phyloP scores from a whole-genome alignment of 2,329 filamentous ascomycete genomes.

The Ceratocystis cubensis region DNA sequence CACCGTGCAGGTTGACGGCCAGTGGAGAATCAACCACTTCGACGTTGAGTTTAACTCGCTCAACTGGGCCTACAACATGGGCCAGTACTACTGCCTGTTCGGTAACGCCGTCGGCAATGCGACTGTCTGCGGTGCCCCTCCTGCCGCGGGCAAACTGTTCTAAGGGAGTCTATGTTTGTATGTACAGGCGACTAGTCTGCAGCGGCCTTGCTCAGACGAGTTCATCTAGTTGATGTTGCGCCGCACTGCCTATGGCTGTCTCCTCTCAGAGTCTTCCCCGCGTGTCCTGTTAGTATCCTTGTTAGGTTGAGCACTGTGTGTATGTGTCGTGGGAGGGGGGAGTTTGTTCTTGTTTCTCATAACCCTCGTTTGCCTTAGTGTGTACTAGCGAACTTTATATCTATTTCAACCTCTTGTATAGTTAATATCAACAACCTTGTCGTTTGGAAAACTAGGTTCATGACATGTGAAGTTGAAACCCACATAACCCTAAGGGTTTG shows the following conservation, averaged over 20 bases:
- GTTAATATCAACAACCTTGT: background rate
- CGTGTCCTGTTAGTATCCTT: too few relatives aligned
- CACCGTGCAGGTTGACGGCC: conserved; percentile 21
- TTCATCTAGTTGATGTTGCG: background rate
- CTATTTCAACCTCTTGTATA: background rate
- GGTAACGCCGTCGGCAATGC: conserved; percentile 17
- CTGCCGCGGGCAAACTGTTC: conserved; percentile 1
- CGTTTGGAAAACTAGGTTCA: background rate
- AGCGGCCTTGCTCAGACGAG: background rate
- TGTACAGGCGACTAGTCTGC: background rate
- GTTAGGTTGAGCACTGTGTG: too few relatives aligned
- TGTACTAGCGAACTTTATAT: background rate
- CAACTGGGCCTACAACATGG: conserved; percentile 21
- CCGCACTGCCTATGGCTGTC: too few relatives aligned
- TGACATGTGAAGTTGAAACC: background rate
- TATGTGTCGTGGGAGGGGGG: too few relatives aligned
- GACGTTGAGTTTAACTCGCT: conserved; percentile 23
- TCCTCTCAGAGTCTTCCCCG: too few relatives aligned
- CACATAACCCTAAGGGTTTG: background rate
- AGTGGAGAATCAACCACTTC: conserved; percentile 21
- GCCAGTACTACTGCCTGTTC: conserved; percentile 22
- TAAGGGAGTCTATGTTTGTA: background rate
- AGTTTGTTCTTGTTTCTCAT: background rate
- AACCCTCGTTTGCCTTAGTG: background rate
- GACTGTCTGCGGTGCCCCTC: conserved; percentile 18